Evolutionary conservation across 768 basidiomycete species (phyloP), one percentile per base, ranked within the genome.

Genomic region (Cytidiella melzeri): DNA sequence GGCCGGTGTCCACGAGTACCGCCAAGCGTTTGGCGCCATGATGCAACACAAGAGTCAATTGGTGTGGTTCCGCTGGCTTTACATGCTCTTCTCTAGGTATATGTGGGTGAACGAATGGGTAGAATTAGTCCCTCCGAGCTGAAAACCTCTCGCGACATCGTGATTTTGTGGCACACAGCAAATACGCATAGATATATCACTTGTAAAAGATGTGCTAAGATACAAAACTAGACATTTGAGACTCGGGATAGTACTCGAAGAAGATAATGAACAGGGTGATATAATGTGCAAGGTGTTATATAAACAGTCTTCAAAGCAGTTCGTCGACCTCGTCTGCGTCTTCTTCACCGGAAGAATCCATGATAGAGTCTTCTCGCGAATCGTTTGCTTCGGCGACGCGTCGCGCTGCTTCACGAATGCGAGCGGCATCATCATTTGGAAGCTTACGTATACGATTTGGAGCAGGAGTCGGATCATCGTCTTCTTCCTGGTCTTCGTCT

Each of bases 41-140:
- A 65, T 67, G 52, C 67, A 73, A 50, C 93, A 96, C 57, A 53
- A 67, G 47, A 82, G 81, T 51, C 93, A 96, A 70, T 67, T 91
- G 51, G 79, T 81, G 38, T 94, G 92, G 92, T 95, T 92, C 70
- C 78, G 93, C 37, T 91, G 86, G 79, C 67, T 93, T 48, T 88
- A 92, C 61, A 72, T 94, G 34, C 55, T 67, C 19, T 88, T 84
- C 61, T 92, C 89, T 15, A 75, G 85, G 49, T 92, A 93, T 61
- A 87, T 95, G 89, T 95, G 93, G 92, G 79, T 88, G 23, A 93
- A 93, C 54, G 84, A 88, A 55, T 90, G 89, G 79, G 70, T 73
- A 2, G 76, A 82, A 61, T 58, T 87, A 40, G 47, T 55, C n/a
- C 54, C 58, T 7, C 9, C 30, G 7, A 15, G 15, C 15, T 15